Conservation (phyloP, 2,329 filamentous ascomycete species). For the Sphaerulina vaccinii region DNA sequence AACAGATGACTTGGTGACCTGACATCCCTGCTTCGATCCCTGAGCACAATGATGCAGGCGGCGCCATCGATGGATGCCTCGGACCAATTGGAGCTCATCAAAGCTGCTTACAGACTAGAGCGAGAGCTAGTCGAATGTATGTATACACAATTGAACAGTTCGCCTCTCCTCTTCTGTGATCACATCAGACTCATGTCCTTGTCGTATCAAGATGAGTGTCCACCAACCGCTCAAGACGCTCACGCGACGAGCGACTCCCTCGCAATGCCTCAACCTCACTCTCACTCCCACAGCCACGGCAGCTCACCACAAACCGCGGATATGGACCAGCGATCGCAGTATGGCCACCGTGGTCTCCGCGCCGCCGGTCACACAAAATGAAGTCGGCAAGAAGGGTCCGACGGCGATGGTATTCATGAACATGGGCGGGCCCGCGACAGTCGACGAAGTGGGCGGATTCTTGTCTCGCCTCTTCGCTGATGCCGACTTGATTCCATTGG, state of each 20-base stretch:
- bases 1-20: neutral
- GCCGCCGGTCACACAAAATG: slow-evolving; percentile 78
- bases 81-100: neutral
- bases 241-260: slow-evolving; percentile 30
- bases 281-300: slow-evolving; percentile 22
- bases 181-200: neutral
- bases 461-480: slow-evolving; percentile 91
- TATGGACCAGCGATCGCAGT: slow-evolving; percentile 30
- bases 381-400: slow-evolving; percentile 69
- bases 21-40: neutral
- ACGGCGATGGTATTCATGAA: slow-evolving; percentile 99
- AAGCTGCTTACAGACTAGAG: neutral
- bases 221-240: slow-evolving; percentile 31
- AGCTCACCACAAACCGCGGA: slow-evolving; percentile 25
- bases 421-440: slow-evolving; percentile 93
- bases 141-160: neutral
- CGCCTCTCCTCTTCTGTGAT: neutral
- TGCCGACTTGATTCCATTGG: slow-evolving; percentile 91
- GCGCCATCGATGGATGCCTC: neutral
- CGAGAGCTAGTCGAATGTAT: neutral
- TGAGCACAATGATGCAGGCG: neutral
- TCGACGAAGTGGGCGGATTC: slow-evolving; percentile 84
- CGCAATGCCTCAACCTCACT: slow-evolving; percentile 31
- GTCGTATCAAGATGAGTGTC: slow-evolving; percentile 30
- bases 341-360: slow-evolving; percentile 56